phyloP scores from a whole-genome alignment of 148 eudicot genomes.

The Bassia scoparia region DNA sequence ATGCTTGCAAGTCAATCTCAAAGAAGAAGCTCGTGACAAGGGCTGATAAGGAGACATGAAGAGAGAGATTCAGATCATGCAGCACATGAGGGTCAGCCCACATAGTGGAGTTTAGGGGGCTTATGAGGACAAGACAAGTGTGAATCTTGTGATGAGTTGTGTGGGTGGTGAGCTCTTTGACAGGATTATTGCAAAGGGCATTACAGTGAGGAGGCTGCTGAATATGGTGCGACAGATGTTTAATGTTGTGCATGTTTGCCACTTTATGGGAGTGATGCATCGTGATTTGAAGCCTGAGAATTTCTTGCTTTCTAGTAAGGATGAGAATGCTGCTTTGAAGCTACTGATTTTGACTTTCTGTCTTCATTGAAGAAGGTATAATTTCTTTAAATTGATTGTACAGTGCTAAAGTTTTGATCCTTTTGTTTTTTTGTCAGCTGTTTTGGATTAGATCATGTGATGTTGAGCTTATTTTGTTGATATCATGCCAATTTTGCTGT shows the following conservation, averaged over 20 bases:
- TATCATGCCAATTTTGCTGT: not conserved
- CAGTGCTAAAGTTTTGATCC: no score
- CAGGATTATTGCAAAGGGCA: slow-evolving; percentile 71
- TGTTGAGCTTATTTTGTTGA: no score
- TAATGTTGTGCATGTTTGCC: slow-evolving; percentile 78
- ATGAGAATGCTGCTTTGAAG: slow-evolving; percentile 59
- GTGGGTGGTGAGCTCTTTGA: slow-evolving; percentile 91
- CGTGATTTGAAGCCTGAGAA: slow-evolving; percentile 87
- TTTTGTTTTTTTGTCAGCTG: no score
- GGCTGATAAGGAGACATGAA: slow-evolving; percentile 74
- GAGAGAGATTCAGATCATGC: slow-evolving; percentile 84
- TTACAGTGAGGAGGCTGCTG: slow-evolving; percentile 77
- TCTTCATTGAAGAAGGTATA: slow-evolving; percentile 71
- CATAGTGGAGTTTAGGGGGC: slow-evolving; percentile 83
- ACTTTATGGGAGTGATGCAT: slow-evolving; percentile 90
- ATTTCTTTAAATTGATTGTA: not conserved
- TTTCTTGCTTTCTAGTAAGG: slow-evolving; percentile 65
- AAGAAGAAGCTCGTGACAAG: slow-evolving; percentile 67
- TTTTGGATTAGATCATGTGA: no score
- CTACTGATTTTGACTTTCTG: slow-evolving; percentile 79
- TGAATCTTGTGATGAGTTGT: slow-evolving; percentile 79
- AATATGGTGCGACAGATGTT: slow-evolving; percentile 65
- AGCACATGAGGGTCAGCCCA: slow-evolving; percentile 84
- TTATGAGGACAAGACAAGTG: slow-evolving; percentile 65
- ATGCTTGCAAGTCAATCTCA: slow-evolving; percentile 74